phyloP scores from a whole-genome alignment of 2,329 filamentous ascomycete genomes.

The Botryotinia convoluta region DNA sequence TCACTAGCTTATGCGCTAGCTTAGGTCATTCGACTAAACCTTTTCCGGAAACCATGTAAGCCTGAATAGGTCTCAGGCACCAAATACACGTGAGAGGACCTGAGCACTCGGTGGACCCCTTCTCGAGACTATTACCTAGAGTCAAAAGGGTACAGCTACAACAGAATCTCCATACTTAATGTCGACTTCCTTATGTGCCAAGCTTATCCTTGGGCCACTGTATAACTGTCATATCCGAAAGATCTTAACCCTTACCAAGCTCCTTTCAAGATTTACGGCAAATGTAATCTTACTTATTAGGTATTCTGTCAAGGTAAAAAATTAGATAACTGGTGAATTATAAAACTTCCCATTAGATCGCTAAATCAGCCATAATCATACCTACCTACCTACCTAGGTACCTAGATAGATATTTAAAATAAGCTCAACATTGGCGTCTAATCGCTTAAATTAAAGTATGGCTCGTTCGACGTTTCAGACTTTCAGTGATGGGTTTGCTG shows the following conservation, averaged over 20 bases:
- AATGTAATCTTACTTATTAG: background rate
- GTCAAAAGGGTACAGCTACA: background rate
- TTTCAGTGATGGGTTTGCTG: background rate
- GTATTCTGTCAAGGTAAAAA: background rate
- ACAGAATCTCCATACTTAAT: no score
- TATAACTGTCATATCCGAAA: background rate
- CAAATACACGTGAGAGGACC: background rate
- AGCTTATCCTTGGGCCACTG: background rate
- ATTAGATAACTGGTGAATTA: background rate
- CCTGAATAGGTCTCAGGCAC: background rate
- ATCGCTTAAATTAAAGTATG: conserved; percentile 7
- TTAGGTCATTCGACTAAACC: background rate
- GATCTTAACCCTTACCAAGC: background rate
- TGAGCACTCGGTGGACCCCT: background rate
- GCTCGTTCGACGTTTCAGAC: background rate
- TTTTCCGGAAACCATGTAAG: background rate
- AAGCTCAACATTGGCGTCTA: conserved; percentile 8
- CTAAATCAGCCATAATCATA: background rate
- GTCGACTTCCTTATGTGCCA: background rate
- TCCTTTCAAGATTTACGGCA: background rate
- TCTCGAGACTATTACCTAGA: background rate
- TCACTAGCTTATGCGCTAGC: conserved; percentile 8
- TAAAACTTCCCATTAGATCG: background rate
- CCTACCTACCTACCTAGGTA: background rate
- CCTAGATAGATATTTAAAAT: background rate